Evolutionary conservation across 306 rosid genomes (phyloP).

Genomic region (Lotus japonicus): DNA sequence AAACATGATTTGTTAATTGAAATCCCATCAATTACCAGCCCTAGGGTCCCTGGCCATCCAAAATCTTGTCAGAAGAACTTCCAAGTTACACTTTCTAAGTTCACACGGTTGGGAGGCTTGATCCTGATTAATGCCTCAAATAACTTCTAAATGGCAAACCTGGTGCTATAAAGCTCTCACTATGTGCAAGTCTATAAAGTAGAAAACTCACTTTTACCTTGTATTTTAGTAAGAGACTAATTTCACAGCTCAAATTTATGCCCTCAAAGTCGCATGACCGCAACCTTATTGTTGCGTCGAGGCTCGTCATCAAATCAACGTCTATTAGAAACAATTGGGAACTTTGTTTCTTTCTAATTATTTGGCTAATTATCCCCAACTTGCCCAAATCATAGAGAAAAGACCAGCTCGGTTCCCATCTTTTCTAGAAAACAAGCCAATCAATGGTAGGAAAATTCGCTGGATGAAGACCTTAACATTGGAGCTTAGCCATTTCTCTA

Average conservation of each 20-base stretch:
- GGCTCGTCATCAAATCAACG: background rate
- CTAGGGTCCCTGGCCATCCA: constrained; percentile 21
- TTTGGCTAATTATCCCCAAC: constrained; percentile 18
- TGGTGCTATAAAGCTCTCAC: no score
- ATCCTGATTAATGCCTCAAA: constrained; percentile 6
- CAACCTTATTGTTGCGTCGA: no score
- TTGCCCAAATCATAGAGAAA: constrained; percentile 24
- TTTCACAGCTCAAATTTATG: no score
- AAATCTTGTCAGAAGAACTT: constrained; percentile 10
- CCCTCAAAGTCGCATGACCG: no score
- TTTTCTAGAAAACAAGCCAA: background rate
- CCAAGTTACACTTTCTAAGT: constrained; percentile 22
- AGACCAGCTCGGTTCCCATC: constrained; percentile 10
- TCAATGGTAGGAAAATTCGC: background rate
- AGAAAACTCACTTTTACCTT: no score
- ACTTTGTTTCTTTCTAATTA: constrained; percentile 39
- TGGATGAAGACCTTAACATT: background rate
- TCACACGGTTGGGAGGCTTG: constrained; percentile 27
- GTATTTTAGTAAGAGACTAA: no score
- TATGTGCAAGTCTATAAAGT: no score
- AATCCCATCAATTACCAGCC: constrained; percentile 22
- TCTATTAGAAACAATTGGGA: constrained; percentile 15
- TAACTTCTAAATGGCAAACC: no score
- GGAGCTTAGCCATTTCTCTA: background rate
- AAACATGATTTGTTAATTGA: constrained; percentile 39